phyloP scores from a whole-genome alignment of 164 flowering plant species.

The Aristolochia fimbriata region DNA sequence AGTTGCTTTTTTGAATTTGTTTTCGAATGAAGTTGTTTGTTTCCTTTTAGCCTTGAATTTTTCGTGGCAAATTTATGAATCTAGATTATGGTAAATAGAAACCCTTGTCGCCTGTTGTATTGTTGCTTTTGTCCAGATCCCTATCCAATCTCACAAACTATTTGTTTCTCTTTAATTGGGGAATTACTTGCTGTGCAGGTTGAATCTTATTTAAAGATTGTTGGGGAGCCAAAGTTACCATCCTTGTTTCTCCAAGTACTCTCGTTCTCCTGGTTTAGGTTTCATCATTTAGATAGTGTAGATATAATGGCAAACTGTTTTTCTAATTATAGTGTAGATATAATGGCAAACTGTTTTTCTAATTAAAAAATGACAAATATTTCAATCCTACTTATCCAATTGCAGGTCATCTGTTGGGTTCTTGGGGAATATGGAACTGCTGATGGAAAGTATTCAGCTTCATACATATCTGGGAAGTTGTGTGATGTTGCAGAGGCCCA shows the following conservation, averaged over 20 bases:
- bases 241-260: conserved; percentile 86
- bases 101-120: too few relatives aligned
- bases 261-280: conserved; percentile 5
- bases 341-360: too few relatives aligned
- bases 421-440: conserved; percentile 98
- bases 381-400: background rate
- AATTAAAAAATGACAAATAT: too few relatives aligned
- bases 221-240: conserved; percentile 95
- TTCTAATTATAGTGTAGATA: too few relatives aligned
- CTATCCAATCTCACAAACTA: too few relatives aligned
- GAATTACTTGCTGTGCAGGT: conserved; percentile 42
- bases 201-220: conserved; percentile 77
- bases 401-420: conserved; percentile 97
- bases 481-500: conserved; percentile 98
- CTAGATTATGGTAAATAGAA: too few relatives aligned
- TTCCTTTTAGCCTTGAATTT: too few relatives aligned
- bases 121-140: too few relatives aligned
- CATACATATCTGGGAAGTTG: conserved; percentile 82
- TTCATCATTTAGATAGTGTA: conserved; percentile 4
- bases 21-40: too few relatives aligned
- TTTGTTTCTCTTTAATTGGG: background rate
- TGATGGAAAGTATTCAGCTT: conserved; percentile 84
- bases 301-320: too few relatives aligned
- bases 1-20: too few relatives aligned
- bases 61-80: too few relatives aligned